These are phyloP conservation scores for Solanum ossicruentum DNA, from an alignment of 257 asterid genomes.

Conservation along the genomic window DNA sequence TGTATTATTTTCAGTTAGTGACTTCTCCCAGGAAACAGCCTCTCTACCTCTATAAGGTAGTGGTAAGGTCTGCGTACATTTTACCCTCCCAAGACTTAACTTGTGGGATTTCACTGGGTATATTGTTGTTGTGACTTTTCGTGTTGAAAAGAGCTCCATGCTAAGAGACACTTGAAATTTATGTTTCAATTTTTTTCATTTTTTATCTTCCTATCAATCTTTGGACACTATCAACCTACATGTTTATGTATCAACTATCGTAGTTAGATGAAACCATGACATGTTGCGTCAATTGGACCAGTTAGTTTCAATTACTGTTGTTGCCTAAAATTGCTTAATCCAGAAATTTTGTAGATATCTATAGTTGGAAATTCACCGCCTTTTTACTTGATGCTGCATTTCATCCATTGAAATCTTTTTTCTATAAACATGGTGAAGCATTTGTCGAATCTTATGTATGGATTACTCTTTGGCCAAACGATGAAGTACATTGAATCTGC, in stretches of 20 bases:
- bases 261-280: neutral
- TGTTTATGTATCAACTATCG: neutral
- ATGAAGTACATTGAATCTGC: neutral
- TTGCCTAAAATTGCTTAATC: neutral
- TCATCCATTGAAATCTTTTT: neutral
- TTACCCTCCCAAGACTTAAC: no score
- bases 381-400: neutral
- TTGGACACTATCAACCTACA: neutral
- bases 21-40: no score
- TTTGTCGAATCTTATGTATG: neutral
- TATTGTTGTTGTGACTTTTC: neutral
- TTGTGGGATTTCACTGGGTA: no score
- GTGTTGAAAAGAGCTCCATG: neutral
- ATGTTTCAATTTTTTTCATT: neutral
- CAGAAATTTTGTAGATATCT: neutral
- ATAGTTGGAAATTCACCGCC: neutral
- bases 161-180: neutral
- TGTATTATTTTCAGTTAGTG: neutral
- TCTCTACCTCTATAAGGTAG: no score
- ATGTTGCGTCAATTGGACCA: neutral
- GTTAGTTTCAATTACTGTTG: neutral
- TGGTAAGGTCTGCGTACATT: no score
- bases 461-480: neutral
- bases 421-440: neutral
- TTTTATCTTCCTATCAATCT: neutral